phyloP scores from a whole-genome alignment of 192 early-diverging fungal genomes.

The Pilobolus umbonatus region DNA sequence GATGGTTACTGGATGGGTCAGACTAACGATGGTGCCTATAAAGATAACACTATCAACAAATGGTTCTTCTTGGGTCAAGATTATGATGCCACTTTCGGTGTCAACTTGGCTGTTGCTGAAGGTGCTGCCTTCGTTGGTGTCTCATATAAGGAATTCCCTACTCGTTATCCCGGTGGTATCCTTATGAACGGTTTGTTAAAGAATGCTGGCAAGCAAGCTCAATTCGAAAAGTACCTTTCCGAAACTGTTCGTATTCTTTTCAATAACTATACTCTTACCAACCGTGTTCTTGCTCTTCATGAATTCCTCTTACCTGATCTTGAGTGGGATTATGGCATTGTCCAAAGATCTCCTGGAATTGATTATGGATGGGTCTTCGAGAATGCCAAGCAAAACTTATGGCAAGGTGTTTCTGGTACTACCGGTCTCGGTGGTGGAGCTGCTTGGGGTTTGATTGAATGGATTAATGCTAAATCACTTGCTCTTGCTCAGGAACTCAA shows the following conservation, averaged over 20 bases:
- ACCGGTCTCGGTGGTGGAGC: constrained; percentile 32
- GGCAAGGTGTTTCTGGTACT: constrained; percentile 13
- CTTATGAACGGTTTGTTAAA: constrained; percentile 44
- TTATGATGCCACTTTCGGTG: constrained; percentile 48
- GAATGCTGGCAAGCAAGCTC: constrained; percentile 29
- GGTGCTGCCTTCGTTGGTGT: constrained; percentile 13
- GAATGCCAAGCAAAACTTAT: constrained; percentile 34
- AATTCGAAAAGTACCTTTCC: constrained; percentile 42
- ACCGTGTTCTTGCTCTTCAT: constrained; percentile 40
- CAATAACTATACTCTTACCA: constrained; percentile 46
- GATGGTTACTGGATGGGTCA: constrained; percentile 46
- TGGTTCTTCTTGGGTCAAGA: constrained; percentile 45
- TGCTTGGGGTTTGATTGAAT: constrained; percentile 38
- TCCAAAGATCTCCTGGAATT: constrained; percentile 42
- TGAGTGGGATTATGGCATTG: constrained; percentile 40
- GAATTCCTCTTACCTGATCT: constrained; percentile 42
- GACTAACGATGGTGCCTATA: constrained; percentile 43
- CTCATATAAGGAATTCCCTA: constrained; percentile 37
- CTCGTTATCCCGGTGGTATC: constrained; percentile 31
- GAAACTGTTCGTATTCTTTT: constrained; percentile 40
- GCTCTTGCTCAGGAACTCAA: constrained; percentile 21
- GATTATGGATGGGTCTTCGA: constrained; percentile 39
- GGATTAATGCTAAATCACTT: constrained; percentile 33
- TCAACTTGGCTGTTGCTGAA: constrained; percentile 30
- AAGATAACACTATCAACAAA: constrained; percentile 31